Conservation (phyloP, 106 monocot genomes). For the Phalaenopsis equestris region DNA sequence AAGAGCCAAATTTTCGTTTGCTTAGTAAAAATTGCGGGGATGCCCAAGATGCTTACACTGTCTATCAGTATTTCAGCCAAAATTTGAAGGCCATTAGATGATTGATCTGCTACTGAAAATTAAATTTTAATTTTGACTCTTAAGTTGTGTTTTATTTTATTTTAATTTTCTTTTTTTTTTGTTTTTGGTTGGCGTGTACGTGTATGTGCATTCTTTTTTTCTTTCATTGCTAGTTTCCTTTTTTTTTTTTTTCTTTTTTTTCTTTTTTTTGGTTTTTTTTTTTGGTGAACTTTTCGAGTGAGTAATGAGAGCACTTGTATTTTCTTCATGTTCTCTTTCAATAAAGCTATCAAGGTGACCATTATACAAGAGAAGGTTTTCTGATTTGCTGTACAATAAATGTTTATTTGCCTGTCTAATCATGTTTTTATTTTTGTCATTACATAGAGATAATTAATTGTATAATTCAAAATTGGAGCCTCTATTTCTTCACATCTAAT, state of each 20-base stretch:
- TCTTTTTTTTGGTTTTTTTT: neutral
- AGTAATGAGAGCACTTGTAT: neutral
- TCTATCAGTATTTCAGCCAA: slow-evolving; percentile 29
- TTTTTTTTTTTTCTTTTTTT: neutral
- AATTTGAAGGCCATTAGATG: slow-evolving; percentile 34
- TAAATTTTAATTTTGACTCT: neutral
- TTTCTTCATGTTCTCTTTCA: neutral
- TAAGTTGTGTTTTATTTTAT: neutral
- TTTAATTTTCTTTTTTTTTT: neutral
- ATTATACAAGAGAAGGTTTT: neutral
- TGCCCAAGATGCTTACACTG: slow-evolving; percentile 8
- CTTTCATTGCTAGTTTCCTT: neutral
- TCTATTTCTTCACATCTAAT: too few relatives aligned
- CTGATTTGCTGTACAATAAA: neutral
- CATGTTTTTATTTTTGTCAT: neutral
- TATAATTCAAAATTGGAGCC: neutral
- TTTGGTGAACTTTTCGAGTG: neutral
- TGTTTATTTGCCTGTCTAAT: neutral
- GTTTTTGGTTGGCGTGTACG: neutral
- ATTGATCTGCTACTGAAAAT: neutral
- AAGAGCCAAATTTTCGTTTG: slow-evolving; percentile 37
- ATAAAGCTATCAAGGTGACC: too few relatives aligned
- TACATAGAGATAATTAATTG: neutral
- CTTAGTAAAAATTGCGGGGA: slow-evolving; percentile 29
- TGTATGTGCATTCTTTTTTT: too few relatives aligned